Evolutionary conservation across 805 yeast genomes (phyloP).

Genomic region (Hemisphaericaspora nanyangensis): DNA sequence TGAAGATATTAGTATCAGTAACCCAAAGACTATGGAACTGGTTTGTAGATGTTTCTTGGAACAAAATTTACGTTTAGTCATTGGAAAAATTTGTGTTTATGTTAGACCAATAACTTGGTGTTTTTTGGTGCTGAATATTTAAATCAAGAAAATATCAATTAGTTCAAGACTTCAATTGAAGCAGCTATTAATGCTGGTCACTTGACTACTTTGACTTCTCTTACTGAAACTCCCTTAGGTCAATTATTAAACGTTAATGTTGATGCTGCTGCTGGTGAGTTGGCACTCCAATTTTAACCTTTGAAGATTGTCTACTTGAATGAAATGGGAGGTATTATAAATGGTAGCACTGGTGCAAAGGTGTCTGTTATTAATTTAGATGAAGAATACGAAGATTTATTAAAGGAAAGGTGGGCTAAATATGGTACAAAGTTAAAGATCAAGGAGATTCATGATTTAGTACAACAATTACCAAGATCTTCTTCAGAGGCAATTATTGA

Average conservation of each 20-base stretch:
- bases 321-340: conserved; percentile 96
- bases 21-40: conserved; percentile 89
- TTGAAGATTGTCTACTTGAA: conserved; percentile 92
- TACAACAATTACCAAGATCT: conserved; percentile 92
- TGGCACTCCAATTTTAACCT: conserved; percentile 95
- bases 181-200: conserved; percentile 96
- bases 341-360: conserved; percentile 88
- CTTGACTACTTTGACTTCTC: conserved; percentile 89
- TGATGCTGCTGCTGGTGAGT: conserved; percentile 97
- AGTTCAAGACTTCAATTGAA: conserved; percentile 78
- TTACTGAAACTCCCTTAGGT: conserved; percentile 95
- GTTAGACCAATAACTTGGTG: conserved; percentile 99
- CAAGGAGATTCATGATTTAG: conserved; percentile 90
- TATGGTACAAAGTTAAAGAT: conserved; percentile 97
- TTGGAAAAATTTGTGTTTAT: conserved; percentile 93
- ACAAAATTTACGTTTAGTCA: conserved; percentile 90
- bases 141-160: conserved; percentile 88
- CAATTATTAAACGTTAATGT: conserved; percentile 97
- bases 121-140: conserved; percentile 86
- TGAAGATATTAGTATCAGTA: conserved; percentile 96
- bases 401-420: conserved; percentile 96
- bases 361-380: conserved; percentile 88
- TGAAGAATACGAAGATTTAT: conserved; percentile 87
- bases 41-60: conserved; percentile 94
- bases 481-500: conserved; percentile 97